These are phyloP conservation scores for Globisporangium parvum DNA, from an alignment of 352 stramenopile genomes.

Conservation along the genomic window DNA sequence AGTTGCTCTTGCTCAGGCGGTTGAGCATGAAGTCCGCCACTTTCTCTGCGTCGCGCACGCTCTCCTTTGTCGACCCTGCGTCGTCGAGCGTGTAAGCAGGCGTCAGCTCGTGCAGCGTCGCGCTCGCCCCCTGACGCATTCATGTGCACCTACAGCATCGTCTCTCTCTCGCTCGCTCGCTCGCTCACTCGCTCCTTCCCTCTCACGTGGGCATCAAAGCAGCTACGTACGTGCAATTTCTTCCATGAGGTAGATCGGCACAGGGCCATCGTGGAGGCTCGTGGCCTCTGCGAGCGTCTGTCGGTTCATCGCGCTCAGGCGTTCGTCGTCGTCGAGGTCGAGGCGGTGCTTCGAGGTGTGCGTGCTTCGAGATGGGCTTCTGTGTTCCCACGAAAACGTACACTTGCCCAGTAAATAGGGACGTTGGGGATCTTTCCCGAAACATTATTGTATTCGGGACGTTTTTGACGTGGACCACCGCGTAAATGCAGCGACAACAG, in stretches of 20 bases:
- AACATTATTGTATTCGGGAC: no score
- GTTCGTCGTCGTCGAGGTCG: background rate
- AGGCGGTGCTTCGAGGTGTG: no score
- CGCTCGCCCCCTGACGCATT: background rate
- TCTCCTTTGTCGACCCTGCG: constrained; percentile 55
- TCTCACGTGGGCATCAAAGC: background rate
- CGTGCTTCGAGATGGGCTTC: no score
- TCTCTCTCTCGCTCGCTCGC: background rate
- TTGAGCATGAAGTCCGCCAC: constrained; percentile 72
- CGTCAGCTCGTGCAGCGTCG: background rate
- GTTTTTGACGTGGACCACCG: no score
- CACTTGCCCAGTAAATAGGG: no score
- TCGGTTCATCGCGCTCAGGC: constrained; percentile 51
- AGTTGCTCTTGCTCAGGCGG: constrained; percentile 72
- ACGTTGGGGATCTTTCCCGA: no score
- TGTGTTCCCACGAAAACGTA: no score
- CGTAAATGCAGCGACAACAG: no score
- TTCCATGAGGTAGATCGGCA: constrained; percentile 82
- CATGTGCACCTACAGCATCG: background rate
- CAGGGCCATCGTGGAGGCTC: constrained; percentile 75
- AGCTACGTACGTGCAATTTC: constrained; percentile 64
- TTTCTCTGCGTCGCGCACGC: constrained; percentile 66
- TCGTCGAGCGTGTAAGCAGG: background rate
- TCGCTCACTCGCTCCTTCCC: background rate
- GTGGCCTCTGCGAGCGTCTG: constrained; percentile 75